Base-by-base conservation (phyloP, 805 yeast genomes). In the Teunomyces funiuensis region DNA sequence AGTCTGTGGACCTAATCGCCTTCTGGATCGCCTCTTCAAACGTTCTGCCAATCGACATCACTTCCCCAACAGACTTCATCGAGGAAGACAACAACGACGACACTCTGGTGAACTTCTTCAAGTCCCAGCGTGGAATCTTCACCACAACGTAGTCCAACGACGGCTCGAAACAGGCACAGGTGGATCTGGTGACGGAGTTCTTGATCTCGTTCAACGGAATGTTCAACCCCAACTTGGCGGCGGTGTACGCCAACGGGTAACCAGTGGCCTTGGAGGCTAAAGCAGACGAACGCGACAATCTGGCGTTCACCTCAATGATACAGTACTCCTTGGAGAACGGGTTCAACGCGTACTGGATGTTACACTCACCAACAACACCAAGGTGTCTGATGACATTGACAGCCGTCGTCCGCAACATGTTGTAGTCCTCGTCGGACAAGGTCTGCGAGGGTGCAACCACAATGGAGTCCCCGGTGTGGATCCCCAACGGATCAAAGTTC, bases 391-490 rank as follows among this genome's bases (percentile, higher is more conserved):
- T 93, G 49, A 91, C 96, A 51, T 91, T 93, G 54, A 93, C 93
- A 36, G 99, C 99, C 34, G 99, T 88, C 39, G 97, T 85, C 73
- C 99, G 83, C 62, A 91, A 77, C 98, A 93, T 93, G 72, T 91
- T 88, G 73, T 90, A 91, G 60, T 91, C 99, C 64, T 88, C 97
- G 63, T 91, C 98, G 14, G 96, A 85, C 50, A 91, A 73, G 31
- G 99, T 91, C 74, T 91, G 99, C 33, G 97, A 90, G 38, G 99
- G 99, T 41, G 99, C 99, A 59, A 91, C 96, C 43, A 91, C 99
- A 59, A 91, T 93, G 41, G 98, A 93, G 67, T 91, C 99, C 77
- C 99, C 99, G 45, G 99, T 91, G 64, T 91, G 99, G 58, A 91
- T 90, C 64, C 99, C 99, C 55, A 91, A 78, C 36, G 99, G 99